Percentiles rank a stretch among this genome's conserved stretches.
phyloP scores from a whole-genome alignment of 2,329 filamentous ascomycete species.

The Huntiella moniliformis region DNA sequence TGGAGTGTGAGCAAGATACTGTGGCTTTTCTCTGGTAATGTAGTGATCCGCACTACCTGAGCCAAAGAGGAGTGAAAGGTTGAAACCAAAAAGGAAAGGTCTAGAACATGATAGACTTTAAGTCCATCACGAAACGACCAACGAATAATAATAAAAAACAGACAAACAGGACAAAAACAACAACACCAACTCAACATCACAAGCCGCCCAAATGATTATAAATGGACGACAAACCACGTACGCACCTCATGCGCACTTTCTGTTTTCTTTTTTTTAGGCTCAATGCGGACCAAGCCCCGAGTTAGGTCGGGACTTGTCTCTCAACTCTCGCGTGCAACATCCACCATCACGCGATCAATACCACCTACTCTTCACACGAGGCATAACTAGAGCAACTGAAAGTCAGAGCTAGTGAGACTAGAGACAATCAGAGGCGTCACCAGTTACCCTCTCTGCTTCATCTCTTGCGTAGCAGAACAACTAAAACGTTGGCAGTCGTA shows the following conservation, averaged over 20 bases:
- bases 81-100: constrained; percentile 1
- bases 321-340: constrained; percentile 8
- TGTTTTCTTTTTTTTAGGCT: constrained; percentile 10
- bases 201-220: neutral
- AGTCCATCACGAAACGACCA: neutral
- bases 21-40: constrained; percentile 13
- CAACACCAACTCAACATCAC: neutral
- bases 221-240: neutral
- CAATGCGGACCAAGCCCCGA: constrained; percentile 10
- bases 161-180: neutral
- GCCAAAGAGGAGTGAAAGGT: constrained; percentile 11
- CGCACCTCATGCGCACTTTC: no score
- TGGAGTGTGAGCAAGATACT: constrained; percentile 16
- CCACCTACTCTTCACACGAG: no score
- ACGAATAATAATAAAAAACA: neutral
- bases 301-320: constrained; percentile 4
- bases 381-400: no score
- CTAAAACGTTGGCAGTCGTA: no score
- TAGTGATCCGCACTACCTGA: constrained; percentile 12
- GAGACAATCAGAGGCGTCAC: no score
- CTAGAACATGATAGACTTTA: neutral
- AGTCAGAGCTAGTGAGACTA: no score
- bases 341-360: constrained; percentile 3
- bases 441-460: no score
- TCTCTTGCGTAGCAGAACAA: no score